Evolutionary conservation across 2,329 filamentous ascomycete genomes (phyloP).

Genomic region (Diaporthe sp.): DNA sequence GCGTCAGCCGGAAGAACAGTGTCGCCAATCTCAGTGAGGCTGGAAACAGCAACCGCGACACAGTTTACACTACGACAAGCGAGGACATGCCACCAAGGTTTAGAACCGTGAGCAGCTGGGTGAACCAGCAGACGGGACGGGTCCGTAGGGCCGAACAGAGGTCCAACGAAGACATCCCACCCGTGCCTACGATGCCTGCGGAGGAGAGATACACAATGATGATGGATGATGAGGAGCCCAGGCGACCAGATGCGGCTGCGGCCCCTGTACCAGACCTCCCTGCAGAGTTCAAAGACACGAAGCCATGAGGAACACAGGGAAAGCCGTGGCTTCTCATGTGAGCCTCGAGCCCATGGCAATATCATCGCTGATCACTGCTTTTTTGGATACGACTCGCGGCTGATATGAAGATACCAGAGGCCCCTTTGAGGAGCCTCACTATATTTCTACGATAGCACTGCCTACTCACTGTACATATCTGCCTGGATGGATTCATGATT

Average conservation of each 20-base stretch:
- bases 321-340: not conserved
- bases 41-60: slow-evolving; percentile 58
- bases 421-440: slow-evolving; percentile 27
- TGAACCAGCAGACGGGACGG: slow-evolving; percentile 72
- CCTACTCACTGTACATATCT: slow-evolving; percentile 40
- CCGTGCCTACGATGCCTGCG: slow-evolving; percentile 57
- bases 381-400: slow-evolving; percentile 17
- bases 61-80: slow-evolving; percentile 66
- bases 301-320: not conserved
- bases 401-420: slow-evolving; percentile 35
- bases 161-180: slow-evolving; percentile 53
- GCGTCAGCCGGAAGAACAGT: slow-evolving; percentile 43
- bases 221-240: slow-evolving; percentile 65
- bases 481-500: not conserved
- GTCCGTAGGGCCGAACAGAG: slow-evolving; percentile 63
- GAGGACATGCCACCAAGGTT: slow-evolving; percentile 70
- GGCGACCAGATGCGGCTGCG: slow-evolving; percentile 47
- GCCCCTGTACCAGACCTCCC: slow-evolving; percentile 11
- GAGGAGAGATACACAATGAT: slow-evolving; percentile 65
- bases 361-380: slow-evolving; percentile 7
- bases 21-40: slow-evolving; percentile 54
- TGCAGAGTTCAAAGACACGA: slow-evolving; percentile 11
- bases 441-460: slow-evolving; percentile 1
- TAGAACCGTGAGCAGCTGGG: slow-evolving; percentile 73
- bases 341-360: not conserved